phyloP scores from a whole-genome alignment of 2,329 filamentous ascomycete genomes.

The Colletotrichum coccodes region DNA sequence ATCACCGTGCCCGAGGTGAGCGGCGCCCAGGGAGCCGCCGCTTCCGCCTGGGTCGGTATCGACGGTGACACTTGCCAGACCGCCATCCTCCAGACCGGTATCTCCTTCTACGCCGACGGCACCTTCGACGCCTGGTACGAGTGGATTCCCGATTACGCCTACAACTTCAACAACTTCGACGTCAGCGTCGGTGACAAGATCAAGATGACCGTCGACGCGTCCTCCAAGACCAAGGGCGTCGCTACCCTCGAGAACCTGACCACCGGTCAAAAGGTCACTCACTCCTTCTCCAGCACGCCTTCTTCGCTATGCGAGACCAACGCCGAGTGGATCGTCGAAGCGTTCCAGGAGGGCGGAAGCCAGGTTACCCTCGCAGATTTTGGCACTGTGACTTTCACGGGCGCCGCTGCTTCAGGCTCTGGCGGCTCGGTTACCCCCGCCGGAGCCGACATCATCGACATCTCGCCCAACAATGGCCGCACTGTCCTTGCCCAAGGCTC shows the following conservation, averaged over 20 bases:
- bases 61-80: conserved; percentile 54
- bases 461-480: conserved; percentile 16
- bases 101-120: conserved; percentile 50
- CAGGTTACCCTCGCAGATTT: conserved; percentile 44
- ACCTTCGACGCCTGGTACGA: conserved; percentile 56
- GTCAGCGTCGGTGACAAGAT: conserved; percentile 43
- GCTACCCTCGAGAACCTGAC: conserved; percentile 56
- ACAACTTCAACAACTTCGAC: conserved; percentile 48
- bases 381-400: conserved; percentile 40
- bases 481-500: conserved; percentile 24
- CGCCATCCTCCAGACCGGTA: conserved; percentile 54
- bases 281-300: conserved; percentile 58
- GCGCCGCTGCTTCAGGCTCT: conserved; percentile 37
- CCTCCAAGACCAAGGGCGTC: conserved; percentile 37
- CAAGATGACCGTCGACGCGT: conserved; percentile 39
- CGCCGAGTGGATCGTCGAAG: conserved; percentile 72
- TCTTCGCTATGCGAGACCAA: conserved; percentile 63
- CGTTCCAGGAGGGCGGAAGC: conserved; percentile 39
- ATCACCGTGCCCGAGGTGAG: conserved; percentile 40
- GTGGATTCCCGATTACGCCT: conserved; percentile 55
- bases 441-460: conserved; percentile 35
- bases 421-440: conserved; percentile 32
- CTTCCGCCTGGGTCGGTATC: conserved; percentile 59
- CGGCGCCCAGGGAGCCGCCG: conserved; percentile 35
- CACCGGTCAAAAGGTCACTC: conserved; percentile 60